Percentiles rank a stretch among this genome's conserved stretches.
These are phyloP conservation scores for Sarocladium kiliense DNA, from an alignment of 2,329 filamentous ascomycete genomes.

Conservation along the genomic window DNA sequence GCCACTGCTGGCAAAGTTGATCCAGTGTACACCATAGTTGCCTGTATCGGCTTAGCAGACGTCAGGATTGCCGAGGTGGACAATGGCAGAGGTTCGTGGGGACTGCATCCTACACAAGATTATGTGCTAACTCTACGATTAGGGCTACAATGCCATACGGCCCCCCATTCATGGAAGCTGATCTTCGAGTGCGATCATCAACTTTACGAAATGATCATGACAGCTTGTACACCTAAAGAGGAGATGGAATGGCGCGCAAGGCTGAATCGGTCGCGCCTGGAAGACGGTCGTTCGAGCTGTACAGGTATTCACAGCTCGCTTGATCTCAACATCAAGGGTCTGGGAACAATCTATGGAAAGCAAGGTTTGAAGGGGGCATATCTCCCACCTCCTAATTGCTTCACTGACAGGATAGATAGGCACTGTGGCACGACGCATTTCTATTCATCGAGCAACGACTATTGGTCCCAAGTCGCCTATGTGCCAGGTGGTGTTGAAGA, in stretches of 20 bases:
- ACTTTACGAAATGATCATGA: conserved; percentile 80
- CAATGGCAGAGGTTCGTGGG: conserved; percentile 47
- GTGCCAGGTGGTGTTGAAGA: conserved; percentile 79
- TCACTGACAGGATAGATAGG: conserved; percentile 32
- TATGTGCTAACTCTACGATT: conserved; percentile 15
- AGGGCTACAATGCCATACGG: conserved; percentile 85
- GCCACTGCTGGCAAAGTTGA: conserved; percentile 62
- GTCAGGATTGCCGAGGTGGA: conserved; percentile 66
- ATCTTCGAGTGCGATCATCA: conserved; percentile 73
- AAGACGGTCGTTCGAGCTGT: conserved; percentile 41
- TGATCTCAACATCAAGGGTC: conserved; percentile 63
- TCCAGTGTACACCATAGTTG: conserved; percentile 66
- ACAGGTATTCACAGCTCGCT: conserved; percentile 56
- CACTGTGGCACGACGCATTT: conserved; percentile 62
- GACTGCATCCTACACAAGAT: background rate
- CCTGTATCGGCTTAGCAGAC: conserved; percentile 64
- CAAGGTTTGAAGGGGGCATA: conserved; percentile 53
- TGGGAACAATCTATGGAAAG: conserved; percentile 72
- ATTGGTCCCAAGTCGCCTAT: conserved; percentile 62
- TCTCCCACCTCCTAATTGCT: too few species aligned
- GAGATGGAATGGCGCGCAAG: conserved; percentile 73
- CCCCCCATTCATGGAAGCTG: conserved; percentile 87
- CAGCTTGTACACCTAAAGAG: conserved; percentile 76
- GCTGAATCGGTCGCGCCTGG: conserved; percentile 48
- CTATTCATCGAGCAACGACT: conserved; percentile 74